Evolutionary conservation across 2,329 filamentous ascomycete species (phyloP), one percentile per base, ranked within the genome.

Genomic region (Escovopsis sp.): DNA sequence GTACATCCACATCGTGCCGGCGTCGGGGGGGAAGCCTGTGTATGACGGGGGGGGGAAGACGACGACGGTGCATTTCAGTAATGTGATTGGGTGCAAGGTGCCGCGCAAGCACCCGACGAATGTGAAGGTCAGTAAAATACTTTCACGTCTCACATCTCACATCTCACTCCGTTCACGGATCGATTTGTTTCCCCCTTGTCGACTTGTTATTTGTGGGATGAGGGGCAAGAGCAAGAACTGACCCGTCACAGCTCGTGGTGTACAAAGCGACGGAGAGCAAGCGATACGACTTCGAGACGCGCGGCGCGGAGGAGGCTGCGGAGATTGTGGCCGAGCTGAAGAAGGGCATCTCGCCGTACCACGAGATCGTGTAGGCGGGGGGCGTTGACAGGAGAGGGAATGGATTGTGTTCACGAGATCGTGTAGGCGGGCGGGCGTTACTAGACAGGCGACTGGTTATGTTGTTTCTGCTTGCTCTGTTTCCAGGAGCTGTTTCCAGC

Each of bases 221-320:
- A n/a, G n/a, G n/a, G n/a, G n/a, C 21, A 25, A 9, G 21, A 25
- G 8, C 21, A 9, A 6, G 6, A 9, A 11, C 21, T 25, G 11
- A 25, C 21, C 3, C 12, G 31, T 35, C 35, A 48, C 43, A 77
- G 72, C 60, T 78, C 17, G 64, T 85, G 35, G 78, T 88, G 16
- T 87, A 79, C 55, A 79, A 76, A 52, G 74, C 77, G 33, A 72
- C 75, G 2, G 82, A 87, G 58, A 78, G 70, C 41, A 88, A 88
- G 59, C 61, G 82, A 40, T 90, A 90, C 55, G 83, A 90, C 44
- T 90, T 90, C 52, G 83, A 88, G 56, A 76, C 81, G n/a, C 72
- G 70, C 44, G 79, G 65, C 43, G 63, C 68, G 10, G 72, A 76
- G 21, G 81, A 87, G 56, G 82, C 83, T 30, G 64, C 70, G n/a